A percentile compares a stretch with the other conserved stretches of the same genome.
These are phyloP conservation scores for Symbiotaphrina buchneri DNA, from an alignment of 495 filamentous ascomycete species.

Conservation along the genomic window DNA sequence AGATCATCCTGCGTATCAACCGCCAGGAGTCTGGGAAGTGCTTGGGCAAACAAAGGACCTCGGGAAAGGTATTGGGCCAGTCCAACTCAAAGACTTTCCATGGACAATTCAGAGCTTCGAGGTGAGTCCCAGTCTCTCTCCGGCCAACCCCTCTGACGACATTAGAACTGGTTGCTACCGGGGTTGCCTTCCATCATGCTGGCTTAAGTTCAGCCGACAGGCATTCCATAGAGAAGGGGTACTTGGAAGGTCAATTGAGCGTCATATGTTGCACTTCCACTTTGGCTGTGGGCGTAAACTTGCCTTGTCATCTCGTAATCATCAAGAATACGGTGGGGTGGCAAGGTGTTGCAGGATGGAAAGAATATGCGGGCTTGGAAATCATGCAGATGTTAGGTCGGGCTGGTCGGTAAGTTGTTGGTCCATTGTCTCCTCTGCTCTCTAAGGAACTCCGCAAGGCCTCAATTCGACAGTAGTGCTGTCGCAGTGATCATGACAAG, in stretches of 20 bases:
- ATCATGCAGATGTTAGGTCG: slow-evolving; percentile 98
- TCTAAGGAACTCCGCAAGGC: slow-evolving; percentile 9
- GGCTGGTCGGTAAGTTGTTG: slow-evolving; percentile 34
- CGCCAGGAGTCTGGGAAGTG: slow-evolving; percentile 45
- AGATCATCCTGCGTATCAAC: slow-evolving; percentile 55
- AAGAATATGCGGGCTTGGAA: slow-evolving; percentile 80
- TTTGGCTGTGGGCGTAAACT: slow-evolving; percentile 77
- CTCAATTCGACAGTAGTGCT: slow-evolving; percentile 77
- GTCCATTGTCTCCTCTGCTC: neutral
- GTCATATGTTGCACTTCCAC: slow-evolving; percentile 95
- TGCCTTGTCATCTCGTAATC: slow-evolving; percentile 82
- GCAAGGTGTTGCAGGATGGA: slow-evolving; percentile 28
- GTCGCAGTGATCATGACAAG: slow-evolving; percentile 75
- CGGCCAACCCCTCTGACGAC: slow-evolving; percentile 1
- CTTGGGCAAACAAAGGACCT: slow-evolving; percentile 33
- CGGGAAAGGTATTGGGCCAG: slow-evolving; percentile 43
- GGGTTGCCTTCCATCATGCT: slow-evolving; percentile 88
- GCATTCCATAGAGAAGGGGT: slow-evolving; percentile 44
- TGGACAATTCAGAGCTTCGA: slow-evolving; percentile 40
- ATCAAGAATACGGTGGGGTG: slow-evolving; percentile 76
- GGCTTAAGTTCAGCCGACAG: slow-evolving; percentile 58
- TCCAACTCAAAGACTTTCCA: slow-evolving; percentile 27
- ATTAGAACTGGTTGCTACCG: slow-evolving; percentile 17
- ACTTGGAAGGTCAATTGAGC: slow-evolving; percentile 50
- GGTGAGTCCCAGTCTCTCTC: slow-evolving; percentile 13